Evolutionary conservation across 2,329 filamentous ascomycete genomes (phyloP).

Genomic region (Botrytis cinerea): DNA sequence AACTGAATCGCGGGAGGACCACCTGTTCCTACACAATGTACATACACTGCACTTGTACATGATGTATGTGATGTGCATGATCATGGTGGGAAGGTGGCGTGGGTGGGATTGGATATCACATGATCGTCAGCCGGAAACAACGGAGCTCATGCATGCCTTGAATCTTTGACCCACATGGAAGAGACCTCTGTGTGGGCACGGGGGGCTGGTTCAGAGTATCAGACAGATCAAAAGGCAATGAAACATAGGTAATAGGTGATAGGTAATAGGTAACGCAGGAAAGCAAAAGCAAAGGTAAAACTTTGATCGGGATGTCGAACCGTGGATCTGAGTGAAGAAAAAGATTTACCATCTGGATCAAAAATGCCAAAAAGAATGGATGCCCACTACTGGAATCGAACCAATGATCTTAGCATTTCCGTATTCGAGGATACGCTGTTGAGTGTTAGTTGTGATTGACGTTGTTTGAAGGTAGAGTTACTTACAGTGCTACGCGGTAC

Average conservation of each 20-base stretch:
- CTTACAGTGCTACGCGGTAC: slow-evolving; percentile 4
- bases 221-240: neutral
- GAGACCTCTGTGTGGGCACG: neutral
- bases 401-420: slow-evolving; percentile 7
- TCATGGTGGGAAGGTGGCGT: too few relatives aligned
- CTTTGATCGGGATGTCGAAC: neutral
- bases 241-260: too few relatives aligned
- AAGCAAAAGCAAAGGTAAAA: neutral
- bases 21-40: neutral
- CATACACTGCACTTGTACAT: neutral
- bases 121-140: neutral
- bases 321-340: neutral
- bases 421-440: neutral
- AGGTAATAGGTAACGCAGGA: too few relatives aligned
- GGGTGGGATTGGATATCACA: neutral
- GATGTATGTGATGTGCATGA: too few relatives aligned
- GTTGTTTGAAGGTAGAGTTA: too few relatives aligned
- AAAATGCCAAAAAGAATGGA: neutral
- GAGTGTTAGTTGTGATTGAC: too few relatives aligned
- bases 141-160: neutral
- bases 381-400: slow-evolving; percentile 11
- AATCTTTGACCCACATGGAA: neutral
- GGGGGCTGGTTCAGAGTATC: neutral
- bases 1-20: neutral
- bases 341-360: neutral